Conservation (phyloP, 2,329 filamentous ascomycete species). For the Aspergillus eucalypticola region DNA sequence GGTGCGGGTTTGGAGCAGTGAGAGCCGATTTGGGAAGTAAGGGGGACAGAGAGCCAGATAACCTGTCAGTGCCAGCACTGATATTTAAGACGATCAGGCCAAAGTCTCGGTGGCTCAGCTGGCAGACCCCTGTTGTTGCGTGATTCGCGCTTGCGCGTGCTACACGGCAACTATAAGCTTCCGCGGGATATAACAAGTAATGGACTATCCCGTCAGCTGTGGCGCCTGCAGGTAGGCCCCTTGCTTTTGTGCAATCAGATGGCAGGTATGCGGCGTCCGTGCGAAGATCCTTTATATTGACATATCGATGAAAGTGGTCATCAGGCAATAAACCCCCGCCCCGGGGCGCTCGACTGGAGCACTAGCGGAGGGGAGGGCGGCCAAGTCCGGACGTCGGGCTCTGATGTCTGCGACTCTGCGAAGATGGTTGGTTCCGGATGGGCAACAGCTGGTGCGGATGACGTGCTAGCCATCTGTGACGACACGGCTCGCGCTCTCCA, state of each 20-base stretch:
- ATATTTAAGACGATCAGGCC: neutral
- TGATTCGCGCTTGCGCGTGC: slow-evolving; percentile 7
- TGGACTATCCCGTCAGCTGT: neutral
- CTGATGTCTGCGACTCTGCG: slow-evolving; percentile 6
- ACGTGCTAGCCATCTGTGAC: slow-evolving; percentile 3
- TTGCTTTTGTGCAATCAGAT: slow-evolving; percentile 4
- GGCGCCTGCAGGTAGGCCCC: neutral
- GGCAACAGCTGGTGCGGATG: slow-evolving; percentile 4
- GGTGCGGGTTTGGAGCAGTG: neutral
- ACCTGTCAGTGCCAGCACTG: neutral
- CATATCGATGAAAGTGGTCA: neutral
- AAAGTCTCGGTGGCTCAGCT: neutral
- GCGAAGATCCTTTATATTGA: neutral
- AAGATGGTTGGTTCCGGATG: slow-evolving; percentile 9
- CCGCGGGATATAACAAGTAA: neutral
- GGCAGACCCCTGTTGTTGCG: slow-evolving; percentile 3
- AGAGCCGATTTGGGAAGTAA: neutral
- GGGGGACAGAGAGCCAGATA: neutral
- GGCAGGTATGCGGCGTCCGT: neutral
- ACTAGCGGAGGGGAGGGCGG: neutral
- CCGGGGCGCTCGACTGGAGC: neutral
- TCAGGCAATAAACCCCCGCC: neutral
- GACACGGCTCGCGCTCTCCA: neutral
- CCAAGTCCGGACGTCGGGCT: neutral
- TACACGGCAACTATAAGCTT: neutral